These are phyloP conservation scores for Leishmania major DNA, from an alignment of 208 protist species.

Conservation along the genomic window DNA sequence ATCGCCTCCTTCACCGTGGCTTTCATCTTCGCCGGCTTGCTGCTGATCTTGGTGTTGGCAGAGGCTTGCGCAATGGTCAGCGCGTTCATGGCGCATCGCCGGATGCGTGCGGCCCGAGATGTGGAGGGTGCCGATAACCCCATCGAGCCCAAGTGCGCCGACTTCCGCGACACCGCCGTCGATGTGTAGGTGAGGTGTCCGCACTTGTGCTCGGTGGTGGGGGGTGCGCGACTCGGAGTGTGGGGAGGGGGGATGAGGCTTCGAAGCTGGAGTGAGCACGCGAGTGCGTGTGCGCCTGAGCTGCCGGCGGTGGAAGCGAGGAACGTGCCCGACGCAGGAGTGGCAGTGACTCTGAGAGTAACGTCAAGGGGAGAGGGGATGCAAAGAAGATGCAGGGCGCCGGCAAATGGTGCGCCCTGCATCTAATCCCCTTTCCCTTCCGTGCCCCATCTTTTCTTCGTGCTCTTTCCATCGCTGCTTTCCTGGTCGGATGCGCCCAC, in stretches of 20 bases:
- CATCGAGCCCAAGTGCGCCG: constrained; percentile 6
- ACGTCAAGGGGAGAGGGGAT: not conserved
- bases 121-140: constrained; percentile 3
- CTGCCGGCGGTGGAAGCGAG: not conserved
- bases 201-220: not conserved
- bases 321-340: not conserved
- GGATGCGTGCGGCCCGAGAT: not conserved
- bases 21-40: constrained; percentile 28
- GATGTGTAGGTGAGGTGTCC: not conserved
- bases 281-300: not conserved
- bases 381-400: not conserved
- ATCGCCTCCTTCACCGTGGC: constrained; percentile 33
- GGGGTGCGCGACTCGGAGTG: not conserved
- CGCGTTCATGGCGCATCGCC: constrained; percentile 13
- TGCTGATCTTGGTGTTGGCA: constrained; percentile 32
- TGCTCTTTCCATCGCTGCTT: not conserved
- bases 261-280: not conserved
- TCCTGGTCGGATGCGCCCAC: not conserved
- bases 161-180: constrained; percentile 19
- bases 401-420: not conserved
- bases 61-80: constrained; percentile 25
- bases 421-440: not conserved
- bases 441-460: not conserved
- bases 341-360: not conserved
- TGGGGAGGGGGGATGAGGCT: not conserved